These are phyloP conservation scores for Pythium aristosporum DNA, from an alignment of 352 stramenopile species.

Conservation along the genomic window DNA sequence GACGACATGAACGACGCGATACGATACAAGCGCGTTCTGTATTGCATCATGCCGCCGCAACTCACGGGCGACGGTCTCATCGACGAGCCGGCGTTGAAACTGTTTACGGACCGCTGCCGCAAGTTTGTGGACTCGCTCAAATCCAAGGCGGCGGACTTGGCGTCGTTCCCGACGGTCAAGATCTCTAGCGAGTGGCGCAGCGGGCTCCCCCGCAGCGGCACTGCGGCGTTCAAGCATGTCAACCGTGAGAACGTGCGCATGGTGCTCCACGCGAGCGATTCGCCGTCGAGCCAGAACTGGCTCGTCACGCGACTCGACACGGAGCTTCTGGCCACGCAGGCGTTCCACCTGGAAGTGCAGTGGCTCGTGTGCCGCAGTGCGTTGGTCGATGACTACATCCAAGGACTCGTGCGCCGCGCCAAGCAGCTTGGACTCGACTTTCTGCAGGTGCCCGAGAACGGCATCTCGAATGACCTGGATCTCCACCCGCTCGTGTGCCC, in stretches of 20 bases:
- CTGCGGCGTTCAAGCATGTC: constrained; percentile 66
- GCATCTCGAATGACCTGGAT: constrained; percentile 74
- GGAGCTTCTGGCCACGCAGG: constrained; percentile 62
- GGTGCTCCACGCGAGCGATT: constrained; percentile 58
- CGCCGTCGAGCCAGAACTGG: constrained; percentile 80
- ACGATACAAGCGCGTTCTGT: constrained; percentile 78
- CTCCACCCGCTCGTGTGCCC: constrained; percentile 75
- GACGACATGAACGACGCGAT: constrained; percentile 86
- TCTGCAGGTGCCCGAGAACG: constrained; percentile 71
- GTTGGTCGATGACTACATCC: constrained; percentile 80
- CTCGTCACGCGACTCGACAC: constrained; percentile 76
- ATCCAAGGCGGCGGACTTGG: constrained; percentile 53
- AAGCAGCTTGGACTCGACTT: constrained; percentile 80
- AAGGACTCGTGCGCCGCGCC: constrained; percentile 57
- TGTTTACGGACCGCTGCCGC: constrained; percentile 59
- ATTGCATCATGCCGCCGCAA: constrained; percentile 63
- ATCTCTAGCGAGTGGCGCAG: constrained; percentile 52
- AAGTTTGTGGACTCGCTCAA: constrained; percentile 76
- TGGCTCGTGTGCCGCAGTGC: constrained; percentile 84
- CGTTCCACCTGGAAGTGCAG: constrained; percentile 84
- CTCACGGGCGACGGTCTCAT: constrained; percentile 28
- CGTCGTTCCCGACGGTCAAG: constrained; percentile 54
- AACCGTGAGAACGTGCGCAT: constrained; percentile 71
- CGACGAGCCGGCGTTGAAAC: constrained; percentile 37
- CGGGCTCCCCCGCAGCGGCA: constrained; percentile 42